These are phyloP conservation scores for Puccinia coronata DNA, from an alignment of 1,284 basidiomycete genomes.

Conservation along the genomic window DNA sequence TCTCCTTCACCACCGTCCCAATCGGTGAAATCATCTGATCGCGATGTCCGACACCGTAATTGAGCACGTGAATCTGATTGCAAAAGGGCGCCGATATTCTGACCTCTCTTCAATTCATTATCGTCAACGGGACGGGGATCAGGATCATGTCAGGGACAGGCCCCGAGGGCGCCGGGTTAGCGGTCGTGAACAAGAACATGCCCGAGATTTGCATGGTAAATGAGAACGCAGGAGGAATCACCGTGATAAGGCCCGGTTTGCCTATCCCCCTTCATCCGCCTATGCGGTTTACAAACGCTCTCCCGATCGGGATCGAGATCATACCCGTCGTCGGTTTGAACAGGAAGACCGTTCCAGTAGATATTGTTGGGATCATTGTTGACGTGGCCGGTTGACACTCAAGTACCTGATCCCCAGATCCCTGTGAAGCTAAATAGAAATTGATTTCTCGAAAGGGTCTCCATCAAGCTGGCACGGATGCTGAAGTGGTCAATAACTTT, in stretches of 20 bases:
- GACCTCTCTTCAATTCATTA: conserved; percentile 8
- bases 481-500: conserved; percentile 62
- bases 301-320: conserved; percentile 40
- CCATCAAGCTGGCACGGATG: conserved; percentile 51
- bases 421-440: background rate
- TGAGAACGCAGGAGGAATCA: conserved; percentile 25
- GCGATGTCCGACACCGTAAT: background rate
- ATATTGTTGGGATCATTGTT: conserved; percentile 5
- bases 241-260: conserved; percentile 12
- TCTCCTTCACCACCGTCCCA: conserved; percentile 23
- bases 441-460: conserved; percentile 44
- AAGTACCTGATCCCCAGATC: background rate
- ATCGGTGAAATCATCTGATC: conserved; percentile 28
- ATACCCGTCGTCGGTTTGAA: conserved; percentile 17
- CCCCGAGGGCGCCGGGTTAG: background rate
- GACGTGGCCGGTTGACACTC: background rate
- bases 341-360: conserved; percentile 1
- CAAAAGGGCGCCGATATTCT: background rate
- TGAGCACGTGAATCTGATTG: conserved; percentile 22
- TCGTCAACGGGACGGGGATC: background rate
- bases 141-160: background rate
- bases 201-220: conserved; percentile 11
- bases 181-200: conserved; percentile 16
- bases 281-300: conserved; percentile 16
- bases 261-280: background rate